phyloP scores from a whole-genome alignment of 1,284 basidiomycete species.

The Mrakiaceae sp. region DNA sequence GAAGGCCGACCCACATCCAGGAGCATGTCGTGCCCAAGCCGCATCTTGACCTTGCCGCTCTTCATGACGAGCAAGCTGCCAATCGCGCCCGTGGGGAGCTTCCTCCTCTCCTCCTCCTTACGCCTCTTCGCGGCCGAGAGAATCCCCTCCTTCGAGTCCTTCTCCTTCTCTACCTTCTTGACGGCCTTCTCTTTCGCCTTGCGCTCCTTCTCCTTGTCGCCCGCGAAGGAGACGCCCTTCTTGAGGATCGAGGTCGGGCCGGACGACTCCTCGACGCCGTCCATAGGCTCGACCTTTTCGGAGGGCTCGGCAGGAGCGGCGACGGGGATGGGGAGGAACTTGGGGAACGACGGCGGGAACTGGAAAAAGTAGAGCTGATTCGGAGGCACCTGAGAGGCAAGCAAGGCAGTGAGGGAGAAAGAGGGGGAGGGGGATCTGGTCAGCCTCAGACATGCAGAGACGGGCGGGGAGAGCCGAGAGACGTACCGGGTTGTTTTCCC shows the following conservation, averaged over 20 bases:
- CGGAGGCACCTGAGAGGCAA: slow-evolving; percentile 46
- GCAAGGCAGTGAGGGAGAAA: slow-evolving; percentile 26
- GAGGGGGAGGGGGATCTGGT: background rate
- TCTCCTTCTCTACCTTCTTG: slow-evolving; percentile 10
- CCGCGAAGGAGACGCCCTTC: slow-evolving; percentile 17
- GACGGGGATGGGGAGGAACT: slow-evolving; percentile 41
- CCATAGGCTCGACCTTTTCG: slow-evolving; percentile 20
- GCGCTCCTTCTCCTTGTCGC: slow-evolving; percentile 19
- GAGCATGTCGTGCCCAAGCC: slow-evolving; percentile 62
- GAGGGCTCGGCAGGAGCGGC: slow-evolving; percentile 18
- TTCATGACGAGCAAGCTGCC: slow-evolving; percentile 71
- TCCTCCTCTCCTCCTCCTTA: background rate
- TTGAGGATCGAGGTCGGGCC: slow-evolving; percentile 17
- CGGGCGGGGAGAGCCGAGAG: background rate
- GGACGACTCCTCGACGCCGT: slow-evolving; percentile 21
- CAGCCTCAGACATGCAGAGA: too few relatives aligned
- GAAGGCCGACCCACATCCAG: slow-evolving; percentile 53
- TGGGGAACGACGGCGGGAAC: slow-evolving; percentile 80
- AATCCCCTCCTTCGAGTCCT: slow-evolving; percentile 20
- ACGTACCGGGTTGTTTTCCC: slow-evolving; percentile 28
- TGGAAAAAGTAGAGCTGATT: slow-evolving; percentile 76
- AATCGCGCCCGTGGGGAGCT: slow-evolving; percentile 44
- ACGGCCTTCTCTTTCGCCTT: slow-evolving; percentile 25
- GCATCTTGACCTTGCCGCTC: slow-evolving; percentile 77
- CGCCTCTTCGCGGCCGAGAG: slow-evolving; percentile 1